phyloP scores from a whole-genome alignment of 2,329 filamentous ascomycete genomes.

The Ophiostoma populinum region DNA sequence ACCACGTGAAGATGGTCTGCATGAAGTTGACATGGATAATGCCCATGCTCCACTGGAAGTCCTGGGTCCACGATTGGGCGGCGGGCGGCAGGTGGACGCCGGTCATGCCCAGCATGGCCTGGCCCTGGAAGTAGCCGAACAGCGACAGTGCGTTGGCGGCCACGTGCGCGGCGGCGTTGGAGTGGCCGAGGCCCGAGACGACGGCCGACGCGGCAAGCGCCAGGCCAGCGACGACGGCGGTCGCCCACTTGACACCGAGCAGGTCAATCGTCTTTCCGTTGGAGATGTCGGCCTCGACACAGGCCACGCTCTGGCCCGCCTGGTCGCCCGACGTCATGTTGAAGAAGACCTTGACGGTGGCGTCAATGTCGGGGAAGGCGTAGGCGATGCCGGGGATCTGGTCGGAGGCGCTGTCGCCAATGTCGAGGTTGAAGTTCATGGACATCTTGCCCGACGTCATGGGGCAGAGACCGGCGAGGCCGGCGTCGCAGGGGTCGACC shows the following conservation, averaged over 20 bases:
- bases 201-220: slow-evolving; percentile 61
- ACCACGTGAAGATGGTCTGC: slow-evolving; percentile 70
- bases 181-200: slow-evolving; percentile 66
- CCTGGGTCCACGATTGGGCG: slow-evolving; percentile 73
- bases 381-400: slow-evolving; percentile 64
- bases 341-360: slow-evolving; percentile 57
- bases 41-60: slow-evolving; percentile 86
- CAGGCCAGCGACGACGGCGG: slow-evolving; percentile 60
- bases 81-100: slow-evolving; percentile 61
- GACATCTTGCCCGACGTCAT: slow-evolving; percentile 52
- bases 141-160: slow-evolving; percentile 70
- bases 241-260: slow-evolving; percentile 62
- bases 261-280: slow-evolving; percentile 76
- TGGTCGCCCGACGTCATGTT: slow-evolving; percentile 35
- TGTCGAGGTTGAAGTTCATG: slow-evolving; percentile 38
- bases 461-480: slow-evolving; percentile 56
- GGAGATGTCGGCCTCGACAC: slow-evolving; percentile 62
- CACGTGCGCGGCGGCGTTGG: slow-evolving; percentile 74
- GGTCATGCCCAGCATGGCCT: slow-evolving; percentile 67
- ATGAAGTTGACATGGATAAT: slow-evolving; percentile 67
- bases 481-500: slow-evolving; percentile 50
- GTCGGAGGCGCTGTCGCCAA: slow-evolving; percentile 36
- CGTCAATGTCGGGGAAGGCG: slow-evolving; percentile 68
- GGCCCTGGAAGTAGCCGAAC: slow-evolving; percentile 75
- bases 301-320: slow-evolving; percentile 45